Conservation (phyloP, 768 basidiomycete genomes). For the Panaeolus cyanescens region DNA sequence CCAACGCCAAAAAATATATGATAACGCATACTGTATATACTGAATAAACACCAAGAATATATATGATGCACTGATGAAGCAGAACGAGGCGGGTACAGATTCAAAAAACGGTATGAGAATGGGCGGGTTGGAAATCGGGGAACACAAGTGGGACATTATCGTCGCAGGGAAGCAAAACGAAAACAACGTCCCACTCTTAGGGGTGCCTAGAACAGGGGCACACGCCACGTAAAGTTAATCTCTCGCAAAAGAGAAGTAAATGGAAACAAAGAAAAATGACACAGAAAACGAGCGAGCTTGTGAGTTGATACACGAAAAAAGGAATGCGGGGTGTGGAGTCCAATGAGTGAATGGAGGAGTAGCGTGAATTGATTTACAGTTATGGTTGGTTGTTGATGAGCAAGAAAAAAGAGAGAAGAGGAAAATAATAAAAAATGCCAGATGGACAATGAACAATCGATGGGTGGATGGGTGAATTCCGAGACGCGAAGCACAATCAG, state of each 20-base stretch:
- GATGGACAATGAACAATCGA: not conserved
- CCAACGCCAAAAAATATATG: not conserved
- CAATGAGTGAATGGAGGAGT: not conserved
- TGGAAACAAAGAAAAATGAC: not conserved
- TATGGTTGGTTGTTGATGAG: not conserved
- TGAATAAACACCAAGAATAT: not conserved
- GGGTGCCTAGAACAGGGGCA: not conserved
- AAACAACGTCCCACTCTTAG: not conserved
- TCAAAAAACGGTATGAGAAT: not conserved
- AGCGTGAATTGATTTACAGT: not conserved
- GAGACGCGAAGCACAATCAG: not conserved
- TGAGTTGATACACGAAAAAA: not conserved
- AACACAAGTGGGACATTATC: not conserved
- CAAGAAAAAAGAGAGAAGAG: not conserved
- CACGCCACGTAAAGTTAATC: not conserved
- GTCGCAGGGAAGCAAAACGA: not conserved
- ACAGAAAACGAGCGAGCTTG: not conserved
- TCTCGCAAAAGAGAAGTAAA: not conserved
- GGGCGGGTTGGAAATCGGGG: not conserved
- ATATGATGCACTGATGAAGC: not conserved
- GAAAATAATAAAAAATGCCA: not conserved
- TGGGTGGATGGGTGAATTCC: not conserved
- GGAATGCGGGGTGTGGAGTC: not conserved
- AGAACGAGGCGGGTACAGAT: not conserved
- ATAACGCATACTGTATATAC: not conserved